Conservation (phyloP, 768 basidiomycete species). For the Paxillus rubicundulus region DNA sequence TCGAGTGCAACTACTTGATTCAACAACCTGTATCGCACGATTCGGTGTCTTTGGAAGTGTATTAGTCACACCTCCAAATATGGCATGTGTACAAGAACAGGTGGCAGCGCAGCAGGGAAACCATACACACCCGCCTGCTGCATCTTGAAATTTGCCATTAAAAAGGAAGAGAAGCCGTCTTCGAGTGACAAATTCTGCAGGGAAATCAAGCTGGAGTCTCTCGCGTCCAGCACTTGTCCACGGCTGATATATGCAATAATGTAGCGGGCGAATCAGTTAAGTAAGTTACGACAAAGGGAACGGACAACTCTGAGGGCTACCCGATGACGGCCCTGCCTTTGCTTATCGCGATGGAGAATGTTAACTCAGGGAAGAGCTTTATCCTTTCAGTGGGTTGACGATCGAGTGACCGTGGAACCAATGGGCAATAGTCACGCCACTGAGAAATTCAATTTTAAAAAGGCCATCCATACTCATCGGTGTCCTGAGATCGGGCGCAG, state of each 20-base stretch:
- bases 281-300: conserved; percentile 10
- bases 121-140: conserved; percentile 6
- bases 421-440: conserved; percentile 2
- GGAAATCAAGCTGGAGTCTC: neutral
- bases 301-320: conserved; percentile 1
- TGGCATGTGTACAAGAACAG: conserved; percentile 9
- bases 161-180: conserved; percentile 1
- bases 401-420: conserved; percentile 1
- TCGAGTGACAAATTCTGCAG: conserved; percentile 5
- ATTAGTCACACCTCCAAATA: conserved; percentile 11
- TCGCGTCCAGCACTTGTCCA: neutral
- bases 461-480: conserved; percentile 11
- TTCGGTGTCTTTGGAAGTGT: too few species aligned
- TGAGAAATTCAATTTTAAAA: conserved; percentile 14
- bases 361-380: neutral
- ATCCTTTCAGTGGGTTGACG: conserved; percentile 13
- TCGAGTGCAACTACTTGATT: too few species aligned
- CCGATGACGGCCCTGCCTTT: conserved; percentile 1
- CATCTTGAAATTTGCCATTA: conserved; percentile 10
- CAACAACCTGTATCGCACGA: too few species aligned
- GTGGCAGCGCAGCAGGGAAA: neutral
- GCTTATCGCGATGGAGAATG: conserved; percentile 3
- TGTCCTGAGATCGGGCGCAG: conserved; percentile 28
- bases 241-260: conserved; percentile 8
- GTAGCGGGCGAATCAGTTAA: conserved; percentile 9